These are phyloP conservation scores for Sesbania bispinosa DNA, from an alignment of 306 rosid genomes.

Conservation along the genomic window DNA sequence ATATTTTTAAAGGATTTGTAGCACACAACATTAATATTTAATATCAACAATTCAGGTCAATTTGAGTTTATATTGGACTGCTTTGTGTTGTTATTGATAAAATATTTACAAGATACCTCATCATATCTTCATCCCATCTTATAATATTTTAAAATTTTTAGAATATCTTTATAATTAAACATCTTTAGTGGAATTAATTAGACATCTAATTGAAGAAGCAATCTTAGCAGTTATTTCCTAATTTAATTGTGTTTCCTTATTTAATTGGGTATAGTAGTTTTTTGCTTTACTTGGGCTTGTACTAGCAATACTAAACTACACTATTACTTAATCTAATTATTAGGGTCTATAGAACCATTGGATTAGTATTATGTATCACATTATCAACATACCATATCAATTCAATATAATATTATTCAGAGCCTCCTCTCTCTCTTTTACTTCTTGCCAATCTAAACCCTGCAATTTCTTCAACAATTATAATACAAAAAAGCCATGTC, in stretches of 20 bases:
- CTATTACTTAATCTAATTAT: background rate
- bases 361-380: background rate
- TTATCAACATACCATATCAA: background rate
- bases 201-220: background rate
- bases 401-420: background rate
- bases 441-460: background rate
- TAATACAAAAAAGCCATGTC: background rate
- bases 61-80: background rate
- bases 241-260: background rate
- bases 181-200: background rate
- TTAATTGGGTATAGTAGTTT: background rate
- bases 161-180: background rate
- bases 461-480: background rate
- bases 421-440: background rate
- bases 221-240: background rate
- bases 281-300: background rate
- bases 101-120: background rate
- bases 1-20: background rate
- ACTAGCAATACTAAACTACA: background rate
- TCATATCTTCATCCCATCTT: background rate
- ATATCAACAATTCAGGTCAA: conserved; percentile 7
- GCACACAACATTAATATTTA: background rate
- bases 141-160: background rate
- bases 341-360: background rate
- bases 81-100: background rate